A percentile compares a stretch with the other conserved stretches of the same genome.
These are phyloP conservation scores for Malus hybrid DNA, from an alignment of 331 rosid genomes.

Conservation along the genomic window DNA sequence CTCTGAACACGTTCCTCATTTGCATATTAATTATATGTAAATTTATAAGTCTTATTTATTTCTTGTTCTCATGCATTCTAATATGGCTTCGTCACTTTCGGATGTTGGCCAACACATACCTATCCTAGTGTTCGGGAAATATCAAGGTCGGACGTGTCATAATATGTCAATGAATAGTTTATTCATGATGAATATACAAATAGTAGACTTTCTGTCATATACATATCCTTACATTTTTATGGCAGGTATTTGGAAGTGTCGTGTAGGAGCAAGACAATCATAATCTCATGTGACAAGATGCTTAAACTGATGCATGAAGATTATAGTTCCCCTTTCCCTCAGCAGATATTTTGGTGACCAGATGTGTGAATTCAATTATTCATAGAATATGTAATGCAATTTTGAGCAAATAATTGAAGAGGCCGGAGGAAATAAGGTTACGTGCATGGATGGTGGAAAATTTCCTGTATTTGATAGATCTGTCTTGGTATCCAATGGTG, in stretches of 20 bases:
- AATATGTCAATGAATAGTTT: not conserved
- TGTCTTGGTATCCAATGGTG: constrained; percentile 78
- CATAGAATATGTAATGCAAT: not conserved
- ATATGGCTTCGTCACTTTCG: no score
- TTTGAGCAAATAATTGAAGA: constrained; percentile 76
- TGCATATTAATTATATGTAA: no score
- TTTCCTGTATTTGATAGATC: constrained; percentile 94
- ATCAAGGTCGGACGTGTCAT: no score
- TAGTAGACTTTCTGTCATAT: not conserved
- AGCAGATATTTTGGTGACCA: not conserved
- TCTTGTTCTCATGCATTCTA: no score
- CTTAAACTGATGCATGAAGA: not conserved
- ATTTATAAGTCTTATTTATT: no score
- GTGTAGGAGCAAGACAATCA: no score
- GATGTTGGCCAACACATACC: no score
- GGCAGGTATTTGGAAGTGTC: not conserved
- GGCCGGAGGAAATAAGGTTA: constrained; percentile 66
- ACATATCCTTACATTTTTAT: not conserved
- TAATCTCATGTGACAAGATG: not conserved
- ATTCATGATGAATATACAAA: not conserved
- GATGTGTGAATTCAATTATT: not conserved
- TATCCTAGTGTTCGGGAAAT: no score
- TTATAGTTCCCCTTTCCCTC: not conserved
- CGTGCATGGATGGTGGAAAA: constrained; percentile 88
- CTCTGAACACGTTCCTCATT: no score